A percentile compares a stretch with the other conserved stretches of the same genome.
These are phyloP conservation scores for Penicillium sp. DNA, from an alignment of 2,329 filamentous ascomycete species.

Conservation along the genomic window DNA sequence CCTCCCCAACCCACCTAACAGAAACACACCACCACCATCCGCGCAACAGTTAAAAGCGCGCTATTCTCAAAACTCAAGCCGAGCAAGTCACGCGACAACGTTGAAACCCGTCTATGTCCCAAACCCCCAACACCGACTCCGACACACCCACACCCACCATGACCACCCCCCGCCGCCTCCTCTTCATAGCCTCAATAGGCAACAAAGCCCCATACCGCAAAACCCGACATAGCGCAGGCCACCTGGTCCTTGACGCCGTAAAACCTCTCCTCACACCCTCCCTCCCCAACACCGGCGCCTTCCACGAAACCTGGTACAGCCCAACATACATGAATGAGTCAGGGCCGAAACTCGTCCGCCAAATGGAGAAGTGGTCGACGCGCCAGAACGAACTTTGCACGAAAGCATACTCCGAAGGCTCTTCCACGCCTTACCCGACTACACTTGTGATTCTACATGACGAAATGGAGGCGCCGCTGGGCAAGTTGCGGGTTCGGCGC, in stretches of 20 bases:
- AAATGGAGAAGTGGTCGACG: conserved; percentile 56
- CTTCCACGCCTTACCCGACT: conserved; percentile 7
- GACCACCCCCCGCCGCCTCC: conserved; percentile 35
- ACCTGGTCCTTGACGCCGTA: conserved; percentile 69
- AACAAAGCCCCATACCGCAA: conserved; percentile 74
- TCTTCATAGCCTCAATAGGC: conserved; percentile 84
- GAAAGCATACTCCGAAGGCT: neutral
- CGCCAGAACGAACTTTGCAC: conserved; percentile 6
- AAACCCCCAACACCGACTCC: neutral
- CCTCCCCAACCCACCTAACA: neutral
- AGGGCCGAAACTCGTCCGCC: conserved; percentile 67
- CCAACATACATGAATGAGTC: conserved; percentile 82
- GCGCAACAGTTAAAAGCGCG: neutral
- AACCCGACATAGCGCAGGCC: conserved; percentile 85
- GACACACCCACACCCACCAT: neutral
- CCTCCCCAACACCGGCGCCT: conserved; percentile 46
- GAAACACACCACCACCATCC: neutral
- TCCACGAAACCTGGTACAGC: conserved; percentile 62
- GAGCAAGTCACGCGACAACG: neutral
- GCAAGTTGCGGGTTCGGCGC: conserved; percentile 64
- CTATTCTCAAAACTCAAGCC: neutral
- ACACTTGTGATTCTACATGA: conserved; percentile 81
- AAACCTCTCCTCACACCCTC: conserved; percentile 48
- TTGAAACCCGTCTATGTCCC: neutral
- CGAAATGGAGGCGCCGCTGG: conserved; percentile 74